Percentiles rank a stretch among this genome's conserved stretches.
phyloP scores from a whole-genome alignment of 768 basidiomycete species.

The Pulveroboletus sp. region DNA sequence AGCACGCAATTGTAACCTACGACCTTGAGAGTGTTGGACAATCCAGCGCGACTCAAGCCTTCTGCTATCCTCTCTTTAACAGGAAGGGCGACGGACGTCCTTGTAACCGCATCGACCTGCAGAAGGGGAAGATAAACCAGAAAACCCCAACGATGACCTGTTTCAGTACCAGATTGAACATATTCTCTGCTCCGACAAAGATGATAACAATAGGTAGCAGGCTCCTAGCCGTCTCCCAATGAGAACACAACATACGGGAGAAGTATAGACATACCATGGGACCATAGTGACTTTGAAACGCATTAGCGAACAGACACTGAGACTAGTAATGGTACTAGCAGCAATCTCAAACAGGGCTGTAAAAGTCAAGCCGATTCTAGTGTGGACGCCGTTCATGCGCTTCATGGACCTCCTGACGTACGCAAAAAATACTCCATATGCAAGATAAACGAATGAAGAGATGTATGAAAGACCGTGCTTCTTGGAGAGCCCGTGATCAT shows the following conservation, averaged over 20 bases:
- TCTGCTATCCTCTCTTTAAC: constrained; percentile 90
- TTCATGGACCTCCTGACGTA: constrained; percentile 76
- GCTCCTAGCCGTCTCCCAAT: constrained; percentile 47
- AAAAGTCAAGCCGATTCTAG: constrained; percentile 84
- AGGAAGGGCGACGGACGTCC: constrained; percentile 78
- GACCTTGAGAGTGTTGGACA: constrained; percentile 89
- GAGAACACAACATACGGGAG: constrained; percentile 6
- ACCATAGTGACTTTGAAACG: constrained; percentile 89
- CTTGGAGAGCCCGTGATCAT: constrained; percentile 45
- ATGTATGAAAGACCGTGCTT: constrained; percentile 52
- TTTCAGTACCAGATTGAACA: constrained; percentile 80
- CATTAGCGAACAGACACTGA: constrained; percentile 87
- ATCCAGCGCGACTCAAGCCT: constrained; percentile 85
- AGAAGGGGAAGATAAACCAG: constrained; percentile 23
- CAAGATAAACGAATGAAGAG: constrained; percentile 66
- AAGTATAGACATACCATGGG: constrained; percentile 59
- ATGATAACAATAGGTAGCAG: constrained; percentile 90
- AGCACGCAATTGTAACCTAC: constrained; percentile 81
- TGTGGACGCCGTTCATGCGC: constrained; percentile 82
- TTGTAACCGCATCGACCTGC: constrained; percentile 80
- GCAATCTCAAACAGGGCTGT: constrained; percentile 90
- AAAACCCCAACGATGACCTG: constrained; percentile 3
- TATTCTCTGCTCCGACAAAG: constrained; percentile 95
- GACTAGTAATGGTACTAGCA: constrained; percentile 89
- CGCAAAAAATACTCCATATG: constrained; percentile 69